Evolutionary conservation across 2,329 filamentous ascomycete genomes (phyloP), one percentile per base, ranked within the genome.

Genomic region (Conoideocrella luteorostrata): DNA sequence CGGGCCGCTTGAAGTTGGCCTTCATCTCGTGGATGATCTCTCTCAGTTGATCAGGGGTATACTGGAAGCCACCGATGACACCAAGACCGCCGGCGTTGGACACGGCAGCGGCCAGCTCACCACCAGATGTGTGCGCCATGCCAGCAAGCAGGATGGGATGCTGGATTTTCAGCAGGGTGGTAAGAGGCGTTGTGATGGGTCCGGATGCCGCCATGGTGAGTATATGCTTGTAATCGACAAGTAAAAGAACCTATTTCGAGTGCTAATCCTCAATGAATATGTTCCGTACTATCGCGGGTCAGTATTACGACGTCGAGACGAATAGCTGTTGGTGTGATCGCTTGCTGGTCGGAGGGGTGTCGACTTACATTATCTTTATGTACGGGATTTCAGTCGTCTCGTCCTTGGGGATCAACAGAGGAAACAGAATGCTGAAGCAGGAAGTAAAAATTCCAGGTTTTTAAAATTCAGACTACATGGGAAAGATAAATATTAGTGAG

Each of bases 121-220:
- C 87, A 47, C 84, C 83, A 0, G 86, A 90, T 9, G 86, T 87
- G 49, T 86, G 80, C 2, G 91, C 90, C 91, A 97, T 97, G 56
- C 91, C 91, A 26, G 91, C 91, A 17, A 96, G 86, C 53, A 96
- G 71, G 63, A 97, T 83, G 32, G 91, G 91, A 68, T 96, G 89
- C 53, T 83, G 72, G 66, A 96, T 95, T 20, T 80, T 78, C 41
- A 96, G 77, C 41, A 96, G 81, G 43, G 72, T 72, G 51, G 84
- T 90, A 29, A 95, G 76, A 2, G 88, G 86, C 10, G 88, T 94
- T 46, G 77, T 78, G 56, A 93, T 83, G 47, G 80, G 72, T 37
- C 71, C 71, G 37, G 60, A 45, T 17, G 65, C 53, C 43, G 68
- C 59, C 68, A 73, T 74, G 39, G 28, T 30, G 28, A 26, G 20